Percentiles rank a stretch among this genome's conserved stretches.
phyloP scores from a whole-genome alignment of 257 asterid genomes.

The Verbascum thapsus region DNA sequence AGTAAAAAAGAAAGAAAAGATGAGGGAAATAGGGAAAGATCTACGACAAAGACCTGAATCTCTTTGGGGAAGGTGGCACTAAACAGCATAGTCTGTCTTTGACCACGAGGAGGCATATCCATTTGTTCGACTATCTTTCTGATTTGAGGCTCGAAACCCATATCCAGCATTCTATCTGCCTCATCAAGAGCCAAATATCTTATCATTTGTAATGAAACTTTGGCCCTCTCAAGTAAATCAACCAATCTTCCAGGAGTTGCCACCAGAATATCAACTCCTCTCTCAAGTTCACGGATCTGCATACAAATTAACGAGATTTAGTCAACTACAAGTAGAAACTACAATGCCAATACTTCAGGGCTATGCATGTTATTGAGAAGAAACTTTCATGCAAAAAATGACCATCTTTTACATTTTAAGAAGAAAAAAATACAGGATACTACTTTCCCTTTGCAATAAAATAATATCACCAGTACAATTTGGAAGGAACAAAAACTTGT shows the following conservation, averaged over 20 bases:
- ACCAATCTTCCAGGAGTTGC: constrained; percentile 95
- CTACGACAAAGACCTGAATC: constrained; percentile 61
- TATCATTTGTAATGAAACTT: constrained; percentile 71
- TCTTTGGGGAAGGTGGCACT: constrained; percentile 93
- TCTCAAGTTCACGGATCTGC: constrained; percentile 88
- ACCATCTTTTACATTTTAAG: background rate
- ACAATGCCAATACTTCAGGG: background rate
- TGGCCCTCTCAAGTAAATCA: constrained; percentile 89
- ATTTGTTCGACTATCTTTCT: constrained; percentile 86
- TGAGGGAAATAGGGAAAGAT: constrained; percentile 14
- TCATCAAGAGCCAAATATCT: constrained; percentile 86
- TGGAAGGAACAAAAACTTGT: too few relatives aligned
- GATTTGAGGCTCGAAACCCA: constrained; percentile 96
- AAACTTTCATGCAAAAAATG: background rate
- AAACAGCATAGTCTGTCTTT: constrained; percentile 85
- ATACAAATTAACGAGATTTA: constrained; percentile 24
- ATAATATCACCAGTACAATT: too few relatives aligned
- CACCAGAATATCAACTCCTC: constrained; percentile 94
- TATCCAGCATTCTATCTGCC: constrained; percentile 93
- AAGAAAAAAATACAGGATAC: background rate
- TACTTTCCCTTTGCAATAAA: too few relatives aligned
- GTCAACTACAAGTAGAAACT: constrained; percentile 20
- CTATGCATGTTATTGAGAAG: background rate
- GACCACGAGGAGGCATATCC: constrained; percentile 91
- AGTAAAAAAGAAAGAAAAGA: background rate